A percentile compares a stretch with the other conserved stretches of the same genome.
These are phyloP conservation scores for Phialophora verrucosa DNA, from an alignment of 2,329 filamentous ascomycete species.

Conservation along the genomic window DNA sequence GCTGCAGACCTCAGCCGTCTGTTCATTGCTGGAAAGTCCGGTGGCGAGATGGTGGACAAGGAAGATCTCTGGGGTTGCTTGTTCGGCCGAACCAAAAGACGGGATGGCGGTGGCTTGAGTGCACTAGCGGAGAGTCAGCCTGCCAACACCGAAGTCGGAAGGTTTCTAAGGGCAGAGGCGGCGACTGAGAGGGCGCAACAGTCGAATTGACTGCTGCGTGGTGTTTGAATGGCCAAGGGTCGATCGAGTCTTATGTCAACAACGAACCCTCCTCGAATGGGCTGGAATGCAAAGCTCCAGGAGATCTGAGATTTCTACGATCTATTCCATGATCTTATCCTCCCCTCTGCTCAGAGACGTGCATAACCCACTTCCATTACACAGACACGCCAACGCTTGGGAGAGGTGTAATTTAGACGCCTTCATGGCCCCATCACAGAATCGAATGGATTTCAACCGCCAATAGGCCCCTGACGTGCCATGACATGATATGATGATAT, in stretches of 20 bases:
- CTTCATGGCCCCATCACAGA: too few species aligned
- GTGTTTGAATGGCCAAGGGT: too few species aligned
- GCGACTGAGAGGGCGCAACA: conserved; percentile 52
- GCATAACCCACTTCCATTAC: too few species aligned
- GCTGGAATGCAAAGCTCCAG: background rate
- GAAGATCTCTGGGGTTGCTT: conserved; percentile 88
- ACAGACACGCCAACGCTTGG: too few species aligned
- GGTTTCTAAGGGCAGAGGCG: conserved; percentile 61
- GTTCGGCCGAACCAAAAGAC: conserved; percentile 63
- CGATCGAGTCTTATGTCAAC: background rate
- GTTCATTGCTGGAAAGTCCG: conserved; percentile 70
- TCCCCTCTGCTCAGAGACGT: too few species aligned
- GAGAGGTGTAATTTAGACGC: too few species aligned
- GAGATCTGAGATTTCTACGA: too few species aligned
- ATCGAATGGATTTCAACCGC: too few species aligned
- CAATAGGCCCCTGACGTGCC: too few species aligned
- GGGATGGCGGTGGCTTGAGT: conserved; percentile 29
- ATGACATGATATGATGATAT: too few species aligned
- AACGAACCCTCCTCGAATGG: background rate
- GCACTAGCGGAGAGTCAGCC: conserved; percentile 42
- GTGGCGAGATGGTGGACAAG: conserved; percentile 79
- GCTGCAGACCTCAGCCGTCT: conserved; percentile 72
- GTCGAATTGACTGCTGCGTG: background rate
- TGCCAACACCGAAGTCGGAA: conserved; percentile 50
- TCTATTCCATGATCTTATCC: too few species aligned